Evolutionary conservation across 2,329 filamentous ascomycete species (phyloP), one percentile per base, ranked within the genome.

Genomic region (Apiospora marii): DNA sequence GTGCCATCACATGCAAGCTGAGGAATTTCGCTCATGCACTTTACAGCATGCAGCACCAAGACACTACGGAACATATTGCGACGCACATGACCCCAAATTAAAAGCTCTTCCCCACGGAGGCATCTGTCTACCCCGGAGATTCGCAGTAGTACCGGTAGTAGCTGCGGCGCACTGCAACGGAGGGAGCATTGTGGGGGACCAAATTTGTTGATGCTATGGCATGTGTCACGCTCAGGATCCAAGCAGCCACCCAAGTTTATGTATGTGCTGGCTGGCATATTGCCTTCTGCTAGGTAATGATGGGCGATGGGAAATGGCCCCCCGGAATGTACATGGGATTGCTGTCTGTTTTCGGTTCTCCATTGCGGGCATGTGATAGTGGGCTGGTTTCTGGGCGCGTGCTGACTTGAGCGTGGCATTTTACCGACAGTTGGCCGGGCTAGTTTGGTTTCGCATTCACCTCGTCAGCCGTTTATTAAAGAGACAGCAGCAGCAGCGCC

Each of bases 381-480:
- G 58, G 58, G 34, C 58, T 37, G 58, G 34, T 13, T 41, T 41
- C 34, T 37, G 30, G 58, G 58, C 34, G 58, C 58, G 58, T 64
- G 58, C 58, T 64, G 58, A 41, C 58, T 64, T 64, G 58, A 19
- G 30, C 51, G 27, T 58, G 53, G 53, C 43, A 68, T 68, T 49
- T 69, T 69, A 24, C 67, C 67, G 67, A 69, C 67, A 37, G 67
- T 69, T 69, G 67, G 67, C 67, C 67, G 44, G 67, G 67, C 67
- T 69, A 69, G 67, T 37, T 69, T 64, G 34, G 58, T 64, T 64
- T 64, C 58, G 58, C 58, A 41, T 64, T 41, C 58, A 64, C 34
- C 19, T 41, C 34, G 58, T 64, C 58, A 64, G 58, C 58, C 58
- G 58, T 64, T 61, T 37, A n/a, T 64, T 64, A 64, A 64, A 64